Conservation (phyloP, 495 filamentous ascomycete genomes). For the Saxispiralis lemnorum region DNA sequence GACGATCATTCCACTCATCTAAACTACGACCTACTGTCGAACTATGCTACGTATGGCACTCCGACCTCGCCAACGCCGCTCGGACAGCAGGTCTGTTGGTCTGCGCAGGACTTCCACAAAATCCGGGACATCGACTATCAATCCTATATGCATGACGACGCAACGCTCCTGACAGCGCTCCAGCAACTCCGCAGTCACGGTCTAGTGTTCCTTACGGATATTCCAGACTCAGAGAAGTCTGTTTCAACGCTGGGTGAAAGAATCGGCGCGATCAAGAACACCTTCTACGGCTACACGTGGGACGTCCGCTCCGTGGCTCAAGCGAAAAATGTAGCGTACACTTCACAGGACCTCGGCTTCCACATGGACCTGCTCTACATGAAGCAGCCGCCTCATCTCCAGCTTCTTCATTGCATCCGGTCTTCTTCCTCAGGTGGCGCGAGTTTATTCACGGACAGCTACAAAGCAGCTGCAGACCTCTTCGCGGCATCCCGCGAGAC, state of each 20-base stretch:
- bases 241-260: conserved; percentile 49
- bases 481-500: conserved; percentile 6
- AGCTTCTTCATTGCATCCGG: conserved; percentile 71
- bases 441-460: conserved; percentile 62
- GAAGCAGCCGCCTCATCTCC: conserved; percentile 55
- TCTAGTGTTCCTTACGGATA: conserved; percentile 51
- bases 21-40: conserved; percentile 8
- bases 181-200: conserved; percentile 39
- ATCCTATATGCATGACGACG: conserved; percentile 45
- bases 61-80: background rate
- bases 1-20: conserved; percentile 33
- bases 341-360: conserved; percentile 54
- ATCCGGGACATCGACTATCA: conserved; percentile 43
- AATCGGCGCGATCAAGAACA: conserved; percentile 58
- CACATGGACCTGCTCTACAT: conserved; percentile 93
- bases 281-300: conserved; percentile 82
- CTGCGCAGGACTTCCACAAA: conserved; percentile 24
- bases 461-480: conserved; percentile 40
- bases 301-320: conserved; percentile 60
- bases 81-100: conserved; percentile 25
- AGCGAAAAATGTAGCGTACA: conserved; percentile 86
- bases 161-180: conserved; percentile 36
- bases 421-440: conserved; percentile 60
- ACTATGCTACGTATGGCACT: conserved; percentile 1
- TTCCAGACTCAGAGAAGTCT: conserved; percentile 43